Evolutionary conservation across 192 early-diverging fungal species (phyloP), one percentile per base, ranked within the genome.

Genomic region (Paraglomus occultum): DNA sequence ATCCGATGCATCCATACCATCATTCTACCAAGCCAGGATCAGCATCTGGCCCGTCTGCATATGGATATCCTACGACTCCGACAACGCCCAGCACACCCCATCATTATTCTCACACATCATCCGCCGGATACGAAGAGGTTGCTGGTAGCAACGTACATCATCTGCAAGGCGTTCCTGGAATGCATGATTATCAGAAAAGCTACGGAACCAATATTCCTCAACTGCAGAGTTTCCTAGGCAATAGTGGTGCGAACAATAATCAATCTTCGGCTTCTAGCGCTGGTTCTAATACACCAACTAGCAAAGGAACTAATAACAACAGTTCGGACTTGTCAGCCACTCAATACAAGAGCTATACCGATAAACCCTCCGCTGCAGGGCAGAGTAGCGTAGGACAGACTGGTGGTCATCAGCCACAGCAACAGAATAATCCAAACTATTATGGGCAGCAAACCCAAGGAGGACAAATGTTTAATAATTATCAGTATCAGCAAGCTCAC

Each of bases 1-100:
- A 94, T 67, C 92, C 92, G 15, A 90, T 91, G 87, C 93, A 94
- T 73, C 79, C 82, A 59, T 73, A 76, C 14, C 73, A 76, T 47
- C 76, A 80, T 53, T 72, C 77, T 4, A 76, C 53, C 70, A 83
- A 84, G 61, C 78, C 80, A 57, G 74, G 77, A 15, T 67, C 79
- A 10, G 70, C 23, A 22, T 70, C 38, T 70, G 69, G 60, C 61
- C 61, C 76, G 44, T 75, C 81, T 11, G 73, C 79, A 17, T 80
- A 77, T 71, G 73, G 73, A 8, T 67, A 71, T 71, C 70, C 61
- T 67, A 70, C 66, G 64, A 70, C 67, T 31, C 79, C 46, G 18
- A 74, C 55, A 38, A 78, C 77, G 10, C 77, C 77, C 22, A 79
- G 79, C 50, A 75, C 72, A 67, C 65, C 73, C 14, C 76, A 69